These are phyloP conservation scores for Oenanthe sinensis DNA, from an alignment of 129 eudicot genomes.

Conservation along the genomic window DNA sequence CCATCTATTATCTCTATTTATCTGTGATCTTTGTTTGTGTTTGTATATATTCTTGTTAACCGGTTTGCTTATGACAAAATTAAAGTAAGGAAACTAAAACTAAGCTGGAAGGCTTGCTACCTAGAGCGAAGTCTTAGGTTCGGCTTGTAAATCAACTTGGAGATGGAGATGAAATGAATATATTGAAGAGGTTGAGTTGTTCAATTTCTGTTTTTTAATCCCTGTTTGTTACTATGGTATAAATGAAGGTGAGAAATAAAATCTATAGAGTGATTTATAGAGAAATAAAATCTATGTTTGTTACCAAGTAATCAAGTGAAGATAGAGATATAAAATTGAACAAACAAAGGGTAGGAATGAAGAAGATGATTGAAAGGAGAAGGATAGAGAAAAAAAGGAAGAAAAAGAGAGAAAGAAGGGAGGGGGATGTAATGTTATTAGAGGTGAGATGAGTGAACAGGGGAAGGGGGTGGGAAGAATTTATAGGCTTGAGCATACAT, in stretches of 20 bases:
- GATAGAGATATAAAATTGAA: neutral
- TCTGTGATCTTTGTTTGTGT: neutral
- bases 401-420: conserved; percentile 5
- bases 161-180: no score
- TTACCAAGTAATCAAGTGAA: conserved; percentile 2
- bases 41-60: neutral
- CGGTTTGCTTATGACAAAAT: neutral
- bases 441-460: conserved; percentile 3
- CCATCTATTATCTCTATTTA: neutral
- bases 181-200: no score
- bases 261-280: neutral
- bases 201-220: no score
- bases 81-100: neutral
- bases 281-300: no score
- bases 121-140: neutral
- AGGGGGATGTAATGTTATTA: neutral
- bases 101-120: neutral
- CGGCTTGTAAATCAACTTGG: no score
- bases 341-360: neutral
- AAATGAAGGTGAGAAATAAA: no score
- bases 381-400: neutral
- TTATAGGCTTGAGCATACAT: conserved; percentile 27
- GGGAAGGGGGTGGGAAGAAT: conserved; percentile 6
- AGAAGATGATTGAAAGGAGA: neutral
- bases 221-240: no score